Evolutionary conservation across 2,329 filamentous ascomycete species (phyloP), one percentile per base, ranked within the genome.

Genomic region (Teratosphaeriaceae sp.): DNA sequence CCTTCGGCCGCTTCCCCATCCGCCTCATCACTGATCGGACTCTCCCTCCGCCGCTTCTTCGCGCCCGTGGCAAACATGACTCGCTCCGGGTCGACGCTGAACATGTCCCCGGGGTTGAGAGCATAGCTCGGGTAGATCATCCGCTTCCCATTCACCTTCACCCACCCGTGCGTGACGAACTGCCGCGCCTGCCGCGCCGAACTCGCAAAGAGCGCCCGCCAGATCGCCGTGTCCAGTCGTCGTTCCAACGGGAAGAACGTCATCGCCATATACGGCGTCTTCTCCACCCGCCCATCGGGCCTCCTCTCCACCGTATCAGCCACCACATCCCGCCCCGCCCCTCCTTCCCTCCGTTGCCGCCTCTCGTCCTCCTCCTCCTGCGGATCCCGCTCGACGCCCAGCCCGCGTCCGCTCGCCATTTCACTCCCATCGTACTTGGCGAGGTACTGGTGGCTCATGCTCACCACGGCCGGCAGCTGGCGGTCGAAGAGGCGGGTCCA

Each of bases 81-180:
- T 55, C 83, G 80, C 29, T 95, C 87, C 26, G 85, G 76, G 16
- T 96, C 85, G 56, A 98, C 90, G 64, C 94, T 88, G 74, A 98
- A 98, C 80, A 98, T 87, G 64, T 98, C 92, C 54, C 92, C 92
- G 2, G 92, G 94, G 65, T 98, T 98, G 29, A 98, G 78, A 52
- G 88, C 81, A 65, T 98, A 98, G 43, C 88, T 85, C 7, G 92
- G 89, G 61, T 92, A 86, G 50, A 78, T 75, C 85, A 97, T 95
- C 90, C 88, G 89, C 69, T 94, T 88, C 50, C 92, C 92, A 70
- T 98, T 98, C 62, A 98, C 92, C 60, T 82, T 94, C 49, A 98
- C 92, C 46, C 81, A 81, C 21, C 92, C 92, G 66, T 98, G 92
- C 21, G 94, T 79, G 45, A 94, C 86, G 61, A 97, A 94, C 57